These are phyloP conservation scores for Suillus spraguei DNA, from an alignment of 768 basidiomycete genomes.

Conservation along the genomic window DNA sequence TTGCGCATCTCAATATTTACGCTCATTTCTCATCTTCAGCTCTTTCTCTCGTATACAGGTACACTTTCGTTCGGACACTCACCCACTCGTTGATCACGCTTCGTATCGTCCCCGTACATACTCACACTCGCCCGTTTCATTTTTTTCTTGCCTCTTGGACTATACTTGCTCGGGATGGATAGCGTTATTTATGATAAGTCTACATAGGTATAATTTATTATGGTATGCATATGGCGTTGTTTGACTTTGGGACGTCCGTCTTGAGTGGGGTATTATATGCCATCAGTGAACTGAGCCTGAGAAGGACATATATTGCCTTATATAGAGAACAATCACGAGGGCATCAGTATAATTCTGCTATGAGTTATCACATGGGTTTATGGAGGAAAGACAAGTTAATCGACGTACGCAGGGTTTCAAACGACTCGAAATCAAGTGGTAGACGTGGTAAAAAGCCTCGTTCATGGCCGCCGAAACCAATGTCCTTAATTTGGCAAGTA, in stretches of 20 bases:
- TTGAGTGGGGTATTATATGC: background rate
- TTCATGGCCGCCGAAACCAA: no score
- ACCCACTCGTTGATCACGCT: background rate
- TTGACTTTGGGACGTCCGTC: background rate
- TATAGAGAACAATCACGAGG: no score
- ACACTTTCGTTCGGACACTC: background rate
- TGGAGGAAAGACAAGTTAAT: no score
- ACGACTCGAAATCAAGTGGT: no score
- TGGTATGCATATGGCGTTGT: background rate
- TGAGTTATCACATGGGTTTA: no score
- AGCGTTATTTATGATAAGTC: constrained; percentile 2
- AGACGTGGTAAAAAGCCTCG: no score
- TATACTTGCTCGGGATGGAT: background rate
- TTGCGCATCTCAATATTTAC: background rate
- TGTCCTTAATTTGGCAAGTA: no score
- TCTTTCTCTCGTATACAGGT: background rate
- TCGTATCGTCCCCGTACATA: background rate
- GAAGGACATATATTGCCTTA: no score
- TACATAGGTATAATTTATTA: constrained; percentile 3
- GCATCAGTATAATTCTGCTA: no score
- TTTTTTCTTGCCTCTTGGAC: background rate
- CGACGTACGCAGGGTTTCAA: no score
- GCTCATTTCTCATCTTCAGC: background rate
- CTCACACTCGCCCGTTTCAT: background rate
- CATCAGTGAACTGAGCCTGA: no score